A percentile compares a stretch with the other conserved stretches of the same genome.
These are phyloP conservation scores for Vigna hirtella DNA, from an alignment of 306 rosid species.

Conservation along the genomic window DNA sequence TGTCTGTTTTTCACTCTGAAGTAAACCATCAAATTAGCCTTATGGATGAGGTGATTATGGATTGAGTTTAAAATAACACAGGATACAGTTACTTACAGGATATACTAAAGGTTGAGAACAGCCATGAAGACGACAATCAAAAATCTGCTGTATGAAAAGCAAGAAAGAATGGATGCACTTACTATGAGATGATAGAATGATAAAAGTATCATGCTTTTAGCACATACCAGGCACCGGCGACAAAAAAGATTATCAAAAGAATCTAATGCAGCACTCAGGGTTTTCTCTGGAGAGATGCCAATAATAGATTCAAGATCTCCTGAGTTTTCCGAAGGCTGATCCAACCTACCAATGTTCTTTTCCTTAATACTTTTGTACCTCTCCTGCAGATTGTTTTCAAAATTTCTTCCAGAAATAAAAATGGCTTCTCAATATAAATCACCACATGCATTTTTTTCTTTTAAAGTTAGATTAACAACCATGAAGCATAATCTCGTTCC, in stretches of 20 bases:
- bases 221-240: constrained; percentile 89
- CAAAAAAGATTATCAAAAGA: constrained; percentile 97
- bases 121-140: constrained; percentile 95
- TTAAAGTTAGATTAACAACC: constrained; percentile 33
- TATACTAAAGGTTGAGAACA: constrained; percentile 79
- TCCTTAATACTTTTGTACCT: constrained; percentile 72
- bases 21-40: constrained; percentile 49
- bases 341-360: constrained; percentile 52
- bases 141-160: constrained; percentile 70
- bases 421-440: constrained; percentile 32
- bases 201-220: constrained; percentile 40
- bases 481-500: constrained; percentile 36
- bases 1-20: constrained; percentile 82
- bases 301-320: constrained; percentile 52
- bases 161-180: constrained; percentile 43
- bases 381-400: constrained; percentile 60
- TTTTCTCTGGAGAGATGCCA: constrained; percentile 75
- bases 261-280: constrained; percentile 84
- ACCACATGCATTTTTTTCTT: constrained; percentile 6
- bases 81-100: constrained; percentile 70
- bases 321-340: constrained; percentile 51
- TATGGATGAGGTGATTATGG: constrained; percentile 39
- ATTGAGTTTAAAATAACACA: constrained; percentile 23
- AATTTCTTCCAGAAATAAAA: constrained; percentile 35
- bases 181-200: constrained; percentile 36